phyloP scores from a whole-genome alignment of 1,139 yeast species.

The Saccharomyces hybrid region DNA sequence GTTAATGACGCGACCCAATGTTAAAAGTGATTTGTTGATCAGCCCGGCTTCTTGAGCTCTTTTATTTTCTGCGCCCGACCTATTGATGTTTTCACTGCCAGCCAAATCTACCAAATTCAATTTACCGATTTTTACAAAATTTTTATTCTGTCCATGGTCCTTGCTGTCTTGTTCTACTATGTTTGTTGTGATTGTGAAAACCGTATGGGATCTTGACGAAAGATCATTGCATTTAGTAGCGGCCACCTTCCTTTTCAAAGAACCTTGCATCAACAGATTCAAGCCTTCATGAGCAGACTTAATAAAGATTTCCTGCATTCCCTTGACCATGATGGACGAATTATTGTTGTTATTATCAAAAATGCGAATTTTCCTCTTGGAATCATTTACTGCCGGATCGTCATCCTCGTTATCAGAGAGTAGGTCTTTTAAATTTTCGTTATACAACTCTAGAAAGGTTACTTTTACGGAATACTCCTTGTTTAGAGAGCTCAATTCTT shows the following conservation, averaged over 20 bases:
- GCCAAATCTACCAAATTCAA: constrained; percentile 83
- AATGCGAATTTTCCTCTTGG: constrained; percentile 1
- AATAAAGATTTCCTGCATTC: constrained; percentile 43
- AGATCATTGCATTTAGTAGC: constrained; percentile 62
- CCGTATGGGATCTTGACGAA: constrained; percentile 71
- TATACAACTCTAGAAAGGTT: constrained; percentile 66
- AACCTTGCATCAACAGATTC: constrained; percentile 43
- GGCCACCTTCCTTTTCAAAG: constrained; percentile 53
- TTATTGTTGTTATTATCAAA: constrained; percentile 2
- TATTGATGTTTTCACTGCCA: constrained; percentile 73
- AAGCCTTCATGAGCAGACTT: constrained; percentile 38
- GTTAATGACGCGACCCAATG: constrained; percentile 80
- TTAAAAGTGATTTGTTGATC: constrained; percentile 74
- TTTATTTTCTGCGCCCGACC: constrained; percentile 72
- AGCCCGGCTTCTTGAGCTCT: constrained; percentile 86
- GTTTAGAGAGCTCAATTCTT: constrained; percentile 33
- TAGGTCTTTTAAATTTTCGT: constrained; percentile 63
- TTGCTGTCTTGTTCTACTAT: constrained; percentile 36
- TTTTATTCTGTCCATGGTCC: constrained; percentile 31
- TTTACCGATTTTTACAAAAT: constrained; percentile 46
- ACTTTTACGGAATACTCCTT: constrained; percentile 56
- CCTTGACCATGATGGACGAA: constrained; percentile 37
- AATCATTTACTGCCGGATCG: constrained; percentile 1
- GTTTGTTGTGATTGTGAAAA: constrained; percentile 58
- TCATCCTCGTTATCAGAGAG: constrained; percentile 21